Evolutionary conservation across 192 early-diverging fungal species (phyloP), one percentile per base, ranked within the genome.

Genomic region (Coemansia sp.): DNA sequence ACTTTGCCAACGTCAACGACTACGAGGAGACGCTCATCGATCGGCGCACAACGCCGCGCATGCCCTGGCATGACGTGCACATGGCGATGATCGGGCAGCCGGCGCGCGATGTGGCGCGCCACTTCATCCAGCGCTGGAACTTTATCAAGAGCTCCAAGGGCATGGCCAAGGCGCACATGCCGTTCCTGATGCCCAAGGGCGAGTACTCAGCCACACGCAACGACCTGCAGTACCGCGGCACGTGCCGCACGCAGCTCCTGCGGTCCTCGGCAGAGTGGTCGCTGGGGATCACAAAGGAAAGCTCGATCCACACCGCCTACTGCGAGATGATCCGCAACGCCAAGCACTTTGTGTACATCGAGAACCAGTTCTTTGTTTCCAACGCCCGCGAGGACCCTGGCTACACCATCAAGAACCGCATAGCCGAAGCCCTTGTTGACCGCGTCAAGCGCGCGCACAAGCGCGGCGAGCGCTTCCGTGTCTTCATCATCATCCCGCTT

Each of bases 1-100:
- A 96, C 77, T 89, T 89, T 75, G 64, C 66, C 66, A 77, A 85
- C 60, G 81, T 89, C 45, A 83, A 85, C 69, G 76, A 84, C 59
- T 76, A 75, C 57, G 72, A 75, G 57, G 73, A 80, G 39, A 81
- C 78, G 24, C 62, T 86, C 44, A 84, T 89, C 20, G 71, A 84
- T 53, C 80, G 87, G 24, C 70, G 78, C 63, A 74, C 69, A 36
- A 78, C 79, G 15, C 73, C 90, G 14, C 87, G 93, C 65, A 93
- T 94, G 93, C 92, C 93, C 21, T 95, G 93, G 93, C 93, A 95
- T 72, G 93, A 95, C 59, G 83, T 95, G 34, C 88, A 89, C 16
- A 85, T 92, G 68, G 91, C 86, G 51, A 87, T 95, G 70, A 82
- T 92, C 7, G 93, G 93, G 48, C 86, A 79, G 67, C 89, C 93